Evolutionary conservation across 805 yeast species (phyloP), one percentile per base, ranked within the genome.

Genomic region (Cyberlindnera bimundalis): DNA sequence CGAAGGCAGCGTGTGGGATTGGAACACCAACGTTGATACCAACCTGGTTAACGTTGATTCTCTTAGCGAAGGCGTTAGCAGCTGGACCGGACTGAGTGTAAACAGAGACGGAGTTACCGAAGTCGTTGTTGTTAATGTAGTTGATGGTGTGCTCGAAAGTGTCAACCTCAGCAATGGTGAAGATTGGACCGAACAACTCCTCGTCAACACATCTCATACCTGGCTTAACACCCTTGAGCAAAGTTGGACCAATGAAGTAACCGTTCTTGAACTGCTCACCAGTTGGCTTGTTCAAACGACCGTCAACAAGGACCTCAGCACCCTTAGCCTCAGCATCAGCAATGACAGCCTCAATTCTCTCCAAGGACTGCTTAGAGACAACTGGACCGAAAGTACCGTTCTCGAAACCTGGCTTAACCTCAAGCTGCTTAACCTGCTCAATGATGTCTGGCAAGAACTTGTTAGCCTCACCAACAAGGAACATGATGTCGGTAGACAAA

Each of bases 11-110:
- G 60, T 82, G 71, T 43, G 90, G 90, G 28, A 83, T 89, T 14
- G 91, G 91, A 42, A 83, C 80, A 16, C 87, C 86, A 24, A 82
- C 86, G 59, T 83, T 83, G 51, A 83, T 67, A 48, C 91, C 91
- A 35, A 83, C 85, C 65, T 83, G 90, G 35, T 87, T 87, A 48
- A 81, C 76, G 52, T 80, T 83, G 52, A 83, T 74, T 44, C 73
- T 69, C 65, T 71, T 76, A 61, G 73, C 76, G 67, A 84, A 83
- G 58, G 74, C 75, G 61, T 80, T 81, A 13, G 85, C 84, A 24
- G 77, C 73, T 18, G 84, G 68, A 16, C 89, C 91, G 2, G 81
- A 75, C 37, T 71, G 68, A 21, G 90, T 84, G 73, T 79, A 84
- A 45, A 83, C 62, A 10, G 89, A 73, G 25, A 77, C 78, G 28